A percentile compares a stretch with the other conserved stretches of the same genome.
Evolutionary conservation across 768 basidiomycete genomes (phyloP).

Genomic region (Leccinum broughii): DNA sequence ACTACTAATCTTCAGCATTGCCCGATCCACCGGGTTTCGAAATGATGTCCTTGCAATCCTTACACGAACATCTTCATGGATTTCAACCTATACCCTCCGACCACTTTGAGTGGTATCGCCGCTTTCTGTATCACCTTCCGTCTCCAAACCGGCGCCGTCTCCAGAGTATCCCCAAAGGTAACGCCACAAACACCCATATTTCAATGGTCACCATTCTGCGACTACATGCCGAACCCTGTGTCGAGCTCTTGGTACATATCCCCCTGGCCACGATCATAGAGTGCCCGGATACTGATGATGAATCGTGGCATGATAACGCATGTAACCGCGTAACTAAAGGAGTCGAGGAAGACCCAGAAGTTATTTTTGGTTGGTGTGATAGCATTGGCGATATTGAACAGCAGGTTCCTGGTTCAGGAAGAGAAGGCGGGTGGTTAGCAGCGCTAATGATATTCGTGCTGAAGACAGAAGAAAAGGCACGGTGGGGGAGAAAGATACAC

Average conservation of each 20-base stretch:
- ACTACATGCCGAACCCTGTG: neutral
- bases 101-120: neutral
- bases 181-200: neutral
- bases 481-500: neutral
- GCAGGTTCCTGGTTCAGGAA: neutral
- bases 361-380: neutral
- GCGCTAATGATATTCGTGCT: neutral
- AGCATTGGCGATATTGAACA: neutral
- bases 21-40: neutral
- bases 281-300: neutral
- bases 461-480: neutral
- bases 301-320: neutral
- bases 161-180: neutral
- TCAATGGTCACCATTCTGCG: neutral
- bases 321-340: neutral
- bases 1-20: neutral
- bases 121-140: neutral
- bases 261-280: neutral
- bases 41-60: neutral
- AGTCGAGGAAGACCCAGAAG: neutral
- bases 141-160: neutral
- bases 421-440: neutral
- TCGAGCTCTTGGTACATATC: neutral
- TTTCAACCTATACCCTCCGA: neutral
- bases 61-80: neutral